Evolutionary conservation across 2,329 filamentous ascomycete genomes (phyloP), one percentile per base, ranked within the genome.

Genomic region (Epichloe sylvatica): DNA sequence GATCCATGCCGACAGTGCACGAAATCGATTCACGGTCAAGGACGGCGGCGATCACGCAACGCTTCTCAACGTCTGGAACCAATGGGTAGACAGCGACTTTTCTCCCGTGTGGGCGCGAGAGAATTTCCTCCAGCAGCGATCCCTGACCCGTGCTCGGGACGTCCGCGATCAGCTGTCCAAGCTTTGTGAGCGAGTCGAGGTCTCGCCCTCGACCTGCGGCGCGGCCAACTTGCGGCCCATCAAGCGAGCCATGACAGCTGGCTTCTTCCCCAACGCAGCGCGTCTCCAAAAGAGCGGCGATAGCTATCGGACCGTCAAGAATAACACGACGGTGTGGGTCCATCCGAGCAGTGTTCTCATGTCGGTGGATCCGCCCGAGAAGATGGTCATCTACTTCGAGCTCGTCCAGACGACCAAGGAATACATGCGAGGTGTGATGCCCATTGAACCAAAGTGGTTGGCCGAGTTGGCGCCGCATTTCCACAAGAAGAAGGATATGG

Each of bases 241-340:
- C 57, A 84, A 90, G 60, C 90, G 94, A 53, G 84, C 90, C 12
- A 77, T 98, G 48, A 90, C 88, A 1, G 82, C 89, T 0, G 92
- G 91, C 1, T 98, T 95, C 75, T 97, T 97, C 73, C 83, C 86
- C 17, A 95, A 97, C 64, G 89, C 90, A 0, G 90, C 90, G 1
- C 74, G 88, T 3, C 68, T 98, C 49, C 84, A 92, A 62, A 76
- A 86, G 45, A 84, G 84, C 40, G 92, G 92, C 2, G 85, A 94
- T 60, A 84, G 80, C 53, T 98, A 98, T 67, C 78, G 90, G 19
- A 95, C 89, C 0, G 81, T 97, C 56, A 95, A 94, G 76, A 94
- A 85, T 59, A 86, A 85, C 55, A 82, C 88, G 57, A 86, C 84
- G 5, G 89, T 95, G 2, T 91, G 87, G 63, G 77, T 97, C n/a